Base-by-base conservation (phyloP, 2,329 filamentous ascomycete species). In the Thielaviopsis punctulata region DNA sequence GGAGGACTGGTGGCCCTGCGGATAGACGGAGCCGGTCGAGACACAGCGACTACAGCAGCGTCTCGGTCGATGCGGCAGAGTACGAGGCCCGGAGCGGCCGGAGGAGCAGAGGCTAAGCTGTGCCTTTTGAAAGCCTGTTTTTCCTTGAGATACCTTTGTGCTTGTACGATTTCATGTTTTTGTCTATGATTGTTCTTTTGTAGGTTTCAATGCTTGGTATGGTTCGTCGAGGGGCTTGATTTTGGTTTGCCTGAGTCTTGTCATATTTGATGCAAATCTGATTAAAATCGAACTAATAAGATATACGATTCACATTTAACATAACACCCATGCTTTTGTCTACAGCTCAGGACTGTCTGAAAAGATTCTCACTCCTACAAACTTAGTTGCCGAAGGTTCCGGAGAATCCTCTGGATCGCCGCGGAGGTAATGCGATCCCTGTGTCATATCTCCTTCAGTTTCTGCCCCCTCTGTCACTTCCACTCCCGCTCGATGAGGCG, bases 21-120 rank as follows among this genome's bases (percentile, higher is more conserved):
- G 30, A 33, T 10, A 52, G 46, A 13, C 45, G 46, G 22, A 52
- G 46, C 19, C 30, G 33, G 33, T 49, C 53, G 4, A 48, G 49
- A 19, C 48, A 51, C 25, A 54, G 48, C 8, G 53, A 52, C 4
- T 49, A 47, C 30, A 49, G 45, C 21, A 55, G 27, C n/a, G 41
- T 55, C 15, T 49, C 50, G 18, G 41, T 15, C 5, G 46, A 33
- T 13, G 33, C 49, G n/a, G 41, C 49, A 18, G 49, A 18, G 24
- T 43, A 44, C 22, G 49, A 55, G 13, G 27, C 24, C 8, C 43
- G 27, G 23, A 15, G 21, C 9, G 44, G 21, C 21, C 43, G 48
- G 15, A 33, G 47, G 47, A 50, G 48, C 24, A 48, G 48, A 33
- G 27, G 44, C 25, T 46, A 18, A 46, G 13, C 23, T n/a, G 30